phyloP scores from a whole-genome alignment of 495 filamentous ascomycete species.

The Penicillium cosmopolitanum region DNA sequence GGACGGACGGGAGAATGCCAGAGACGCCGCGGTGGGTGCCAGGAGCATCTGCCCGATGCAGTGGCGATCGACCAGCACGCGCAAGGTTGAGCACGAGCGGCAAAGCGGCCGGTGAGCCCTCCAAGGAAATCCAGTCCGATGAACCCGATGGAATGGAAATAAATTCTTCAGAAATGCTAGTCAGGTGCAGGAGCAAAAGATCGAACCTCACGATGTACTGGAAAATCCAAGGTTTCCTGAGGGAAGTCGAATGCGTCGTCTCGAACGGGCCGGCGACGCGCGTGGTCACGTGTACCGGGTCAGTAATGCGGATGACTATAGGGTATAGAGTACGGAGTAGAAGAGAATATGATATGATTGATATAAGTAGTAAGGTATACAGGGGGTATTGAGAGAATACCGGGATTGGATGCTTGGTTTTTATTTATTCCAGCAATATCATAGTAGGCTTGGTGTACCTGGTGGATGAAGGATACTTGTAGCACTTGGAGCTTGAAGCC shows the following conservation, averaged over 20 bases:
- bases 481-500: too few relatives aligned
- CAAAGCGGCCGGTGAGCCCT: conserved; percentile 20
- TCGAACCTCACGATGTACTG: conserved; percentile 5
- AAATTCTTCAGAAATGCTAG: neutral
- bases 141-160: conserved; percentile 3
- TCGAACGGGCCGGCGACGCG: conserved; percentile 29
- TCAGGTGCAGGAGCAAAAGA: conserved; percentile 13
- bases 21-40: conserved; percentile 12
- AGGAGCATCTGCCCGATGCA: conserved; percentile 30
- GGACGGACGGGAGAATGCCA: conserved; percentile 16
- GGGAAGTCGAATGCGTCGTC: conserved; percentile 17
- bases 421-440: too few relatives aligned
- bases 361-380: too few relatives aligned
- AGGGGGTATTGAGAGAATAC: too few relatives aligned
- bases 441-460: too few relatives aligned
- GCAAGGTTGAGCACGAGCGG: conserved; percentile 34
- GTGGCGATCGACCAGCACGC: conserved; percentile 35
- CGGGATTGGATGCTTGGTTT: too few relatives aligned
- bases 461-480: too few relatives aligned
- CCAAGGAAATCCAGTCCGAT: conserved; percentile 6
- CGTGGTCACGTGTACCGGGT: conserved; percentile 43
- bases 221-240: conserved; percentile 4
- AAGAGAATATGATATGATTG: neutral
- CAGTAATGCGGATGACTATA: neutral
- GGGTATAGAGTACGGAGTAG: neutral